These are phyloP conservation scores for Carpinus fangiana DNA, from an alignment of 306 rosid species.

Conservation along the genomic window DNA sequence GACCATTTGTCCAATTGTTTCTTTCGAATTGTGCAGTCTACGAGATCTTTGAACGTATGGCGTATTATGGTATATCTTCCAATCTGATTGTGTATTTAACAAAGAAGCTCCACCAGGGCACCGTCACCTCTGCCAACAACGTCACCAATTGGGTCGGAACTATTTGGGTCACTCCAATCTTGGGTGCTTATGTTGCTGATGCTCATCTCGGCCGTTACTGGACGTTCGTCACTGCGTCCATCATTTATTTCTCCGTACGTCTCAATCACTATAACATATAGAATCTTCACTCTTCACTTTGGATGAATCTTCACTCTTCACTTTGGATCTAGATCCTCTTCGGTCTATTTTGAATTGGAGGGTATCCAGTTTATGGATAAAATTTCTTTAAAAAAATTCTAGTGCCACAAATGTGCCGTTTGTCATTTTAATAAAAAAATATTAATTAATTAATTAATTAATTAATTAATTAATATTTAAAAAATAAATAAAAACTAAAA, in stretches of 20 bases:
- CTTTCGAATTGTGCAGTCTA: conserved; percentile 31
- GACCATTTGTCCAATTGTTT: background rate
- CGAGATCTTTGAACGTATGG: conserved; percentile 60
- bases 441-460: too few species aligned
- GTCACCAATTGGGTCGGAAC: conserved; percentile 67
- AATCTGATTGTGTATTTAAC: conserved; percentile 43
- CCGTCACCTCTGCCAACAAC: conserved; percentile 42
- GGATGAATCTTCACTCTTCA: too few species aligned
- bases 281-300: too few species aligned
- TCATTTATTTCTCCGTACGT: conserved; percentile 54
- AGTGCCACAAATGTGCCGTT: too few species aligned
- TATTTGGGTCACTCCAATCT: conserved; percentile 72
- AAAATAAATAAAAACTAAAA: too few species aligned
- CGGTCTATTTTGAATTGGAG: too few species aligned
- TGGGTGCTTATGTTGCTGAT: conserved; percentile 86
- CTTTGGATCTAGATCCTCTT: too few species aligned
- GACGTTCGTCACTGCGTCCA: conserved; percentile 62
- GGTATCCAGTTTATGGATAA: too few species aligned
- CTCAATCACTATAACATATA: too few species aligned
- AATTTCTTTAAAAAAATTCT: too few species aligned
- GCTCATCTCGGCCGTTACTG: conserved; percentile 81
- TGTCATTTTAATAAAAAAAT: too few species aligned
- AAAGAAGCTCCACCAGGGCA: conserved; percentile 47
- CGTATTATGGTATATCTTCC: conserved; percentile 37
- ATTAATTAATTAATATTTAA: too few species aligned